Evolutionary conservation across 2,329 filamentous ascomycete species (phyloP).

Genomic region (Coniella vitis): DNA sequence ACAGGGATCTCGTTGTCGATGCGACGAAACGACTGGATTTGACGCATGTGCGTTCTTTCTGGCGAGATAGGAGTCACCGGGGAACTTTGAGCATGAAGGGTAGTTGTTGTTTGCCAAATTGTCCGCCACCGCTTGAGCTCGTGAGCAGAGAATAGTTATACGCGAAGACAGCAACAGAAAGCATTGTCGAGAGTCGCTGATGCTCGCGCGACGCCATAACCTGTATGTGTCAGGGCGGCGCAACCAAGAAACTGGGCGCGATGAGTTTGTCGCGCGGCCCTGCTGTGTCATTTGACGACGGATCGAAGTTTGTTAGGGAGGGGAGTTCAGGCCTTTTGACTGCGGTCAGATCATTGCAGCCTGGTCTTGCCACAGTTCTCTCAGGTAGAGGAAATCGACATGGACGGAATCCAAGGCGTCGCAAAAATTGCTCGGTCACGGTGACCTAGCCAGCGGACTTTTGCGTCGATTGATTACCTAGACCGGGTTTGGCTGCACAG

Average conservation of each 20-base stretch:
- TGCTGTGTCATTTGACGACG: neutral
- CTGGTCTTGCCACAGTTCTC: neutral
- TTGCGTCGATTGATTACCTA: too few relatives aligned
- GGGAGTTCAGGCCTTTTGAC: neutral
- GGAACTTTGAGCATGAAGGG: neutral
- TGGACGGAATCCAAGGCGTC: too few relatives aligned
- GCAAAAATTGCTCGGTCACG: too few relatives aligned
- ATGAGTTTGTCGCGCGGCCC: constrained; percentile 1
- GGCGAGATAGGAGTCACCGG: neutral
- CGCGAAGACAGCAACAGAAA: neutral
- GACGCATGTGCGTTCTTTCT: neutral
- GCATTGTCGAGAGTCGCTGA: too few relatives aligned
- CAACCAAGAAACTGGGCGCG: neutral
- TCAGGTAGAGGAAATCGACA: too few relatives aligned
- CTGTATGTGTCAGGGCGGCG: neutral
- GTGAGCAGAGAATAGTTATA: neutral
- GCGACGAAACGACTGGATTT: neutral
- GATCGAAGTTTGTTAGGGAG: neutral
- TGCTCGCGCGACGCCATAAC: too few relatives aligned
- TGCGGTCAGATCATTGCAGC: neutral
- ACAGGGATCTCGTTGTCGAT: constrained; percentile 17
- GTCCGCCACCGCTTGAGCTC: too few relatives aligned
- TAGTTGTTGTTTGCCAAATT: too few relatives aligned
- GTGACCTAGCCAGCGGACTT: too few relatives aligned
- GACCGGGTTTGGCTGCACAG: too few relatives aligned